Evolutionary conservation across 805 yeast genomes (phyloP).

Genomic region (Starmerella vaccinii): DNA sequence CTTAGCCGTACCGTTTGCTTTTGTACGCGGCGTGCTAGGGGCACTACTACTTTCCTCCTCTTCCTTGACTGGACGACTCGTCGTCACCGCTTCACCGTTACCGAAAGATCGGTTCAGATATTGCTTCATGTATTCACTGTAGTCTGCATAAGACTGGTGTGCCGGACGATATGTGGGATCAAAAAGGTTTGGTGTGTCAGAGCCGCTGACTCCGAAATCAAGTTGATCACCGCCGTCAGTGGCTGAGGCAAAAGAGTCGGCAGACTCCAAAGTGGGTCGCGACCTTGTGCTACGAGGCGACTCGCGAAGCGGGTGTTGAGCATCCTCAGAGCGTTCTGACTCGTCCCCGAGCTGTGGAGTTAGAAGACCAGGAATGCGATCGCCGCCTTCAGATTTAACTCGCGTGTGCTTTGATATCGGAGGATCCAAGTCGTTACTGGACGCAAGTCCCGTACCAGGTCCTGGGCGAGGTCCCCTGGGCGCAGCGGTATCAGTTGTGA

Average conservation of each 20-base stretch:
- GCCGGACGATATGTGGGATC: conserved; percentile 17
- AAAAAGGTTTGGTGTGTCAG: conserved; percentile 1
- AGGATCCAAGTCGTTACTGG: neutral
- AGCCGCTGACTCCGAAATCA: neutral
- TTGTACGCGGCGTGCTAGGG: conserved; percentile 2
- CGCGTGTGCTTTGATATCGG: conserved; percentile 18
- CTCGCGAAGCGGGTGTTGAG: neutral
- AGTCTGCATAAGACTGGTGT: conserved; percentile 26
- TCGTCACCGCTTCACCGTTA: neutral
- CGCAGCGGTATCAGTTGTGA: neutral
- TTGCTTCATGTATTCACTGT: conserved; percentile 26
- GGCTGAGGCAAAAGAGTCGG: conserved; percentile 26
- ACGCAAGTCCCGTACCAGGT: neutral
- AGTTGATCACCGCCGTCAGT: conserved; percentile 14
- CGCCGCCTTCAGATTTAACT: conserved; percentile 30
- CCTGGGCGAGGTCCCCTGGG: conserved; percentile 1
- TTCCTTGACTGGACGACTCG: neutral
- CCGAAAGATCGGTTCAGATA: conserved; percentile 16
- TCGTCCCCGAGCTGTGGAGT: conserved; percentile 14
- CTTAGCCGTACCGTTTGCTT: conserved; percentile 9
- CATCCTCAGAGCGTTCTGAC: neutral
- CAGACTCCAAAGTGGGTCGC: conserved; percentile 17
- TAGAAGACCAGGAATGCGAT: conserved; percentile 26
- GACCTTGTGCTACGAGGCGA: conserved; percentile 13
- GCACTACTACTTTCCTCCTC: neutral